A percentile compares a stretch with the other conserved stretches of the same genome.
Evolutionary conservation across 495 filamentous ascomycete genomes (phyloP).

Genomic region (Penicillium longicatenatum): DNA sequence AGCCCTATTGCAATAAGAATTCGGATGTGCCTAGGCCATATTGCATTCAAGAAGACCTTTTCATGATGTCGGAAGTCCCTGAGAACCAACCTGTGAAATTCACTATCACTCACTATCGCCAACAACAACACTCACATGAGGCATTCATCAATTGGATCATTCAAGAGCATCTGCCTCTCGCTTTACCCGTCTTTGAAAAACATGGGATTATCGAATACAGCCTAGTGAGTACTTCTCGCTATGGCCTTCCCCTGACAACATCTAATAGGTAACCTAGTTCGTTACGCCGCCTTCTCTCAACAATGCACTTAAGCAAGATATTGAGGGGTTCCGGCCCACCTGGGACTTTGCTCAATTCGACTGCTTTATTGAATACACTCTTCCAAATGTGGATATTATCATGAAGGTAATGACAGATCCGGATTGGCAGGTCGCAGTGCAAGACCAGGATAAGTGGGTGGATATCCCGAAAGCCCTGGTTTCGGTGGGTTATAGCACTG

Average conservation of each 20-base stretch:
- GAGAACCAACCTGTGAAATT: constrained; percentile 24
- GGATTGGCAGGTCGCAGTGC: constrained; percentile 27
- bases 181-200: constrained; percentile 34
- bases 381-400: constrained; percentile 22
- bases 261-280: constrained; percentile 20
- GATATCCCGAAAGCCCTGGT: constrained; percentile 27
- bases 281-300: constrained; percentile 30
- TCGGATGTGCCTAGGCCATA: background rate
- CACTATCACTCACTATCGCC: constrained; percentile 33
- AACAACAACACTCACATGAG: constrained; percentile 30
- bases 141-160: constrained; percentile 37
- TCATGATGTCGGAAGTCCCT: constrained; percentile 11
- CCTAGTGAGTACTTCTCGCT: constrained; percentile 18
- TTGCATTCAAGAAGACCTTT: background rate
- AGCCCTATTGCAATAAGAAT: background rate
- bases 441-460: constrained; percentile 33
- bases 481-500: constrained; percentile 23
- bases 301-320: constrained; percentile 19
- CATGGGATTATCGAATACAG: constrained; percentile 30
- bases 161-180: constrained; percentile 31
- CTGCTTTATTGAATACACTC: constrained; percentile 34
- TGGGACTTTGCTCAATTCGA: constrained; percentile 36
- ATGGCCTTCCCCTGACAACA: background rate
- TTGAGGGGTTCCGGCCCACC: constrained; percentile 15
- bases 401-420: constrained; percentile 29